Conservation (phyloP, 2,329 filamentous ascomycete genomes). For the Sclerotinia sclerotiorum region DNA sequence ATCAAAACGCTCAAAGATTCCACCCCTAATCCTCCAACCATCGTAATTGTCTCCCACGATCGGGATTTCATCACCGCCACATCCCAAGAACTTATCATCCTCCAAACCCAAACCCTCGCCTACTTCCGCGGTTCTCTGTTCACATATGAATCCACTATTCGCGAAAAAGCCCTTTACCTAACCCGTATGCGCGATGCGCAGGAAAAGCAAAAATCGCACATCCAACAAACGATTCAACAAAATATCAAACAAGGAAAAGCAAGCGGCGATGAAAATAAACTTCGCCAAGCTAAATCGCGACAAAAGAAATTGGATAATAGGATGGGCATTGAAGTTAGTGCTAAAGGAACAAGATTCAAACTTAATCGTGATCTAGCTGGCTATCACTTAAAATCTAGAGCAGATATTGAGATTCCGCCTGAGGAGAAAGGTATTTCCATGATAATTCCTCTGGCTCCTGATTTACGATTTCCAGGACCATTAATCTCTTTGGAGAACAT, state of each 20-base stretch:
- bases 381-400: constrained; percentile 57
- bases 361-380: constrained; percentile 72
- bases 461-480: constrained; percentile 72
- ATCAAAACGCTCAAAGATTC: constrained; percentile 57
- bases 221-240: constrained; percentile 73
- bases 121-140: constrained; percentile 75
- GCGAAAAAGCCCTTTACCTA: constrained; percentile 67
- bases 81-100: constrained; percentile 71
- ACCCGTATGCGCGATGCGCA: constrained; percentile 78
- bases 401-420: constrained; percentile 69
- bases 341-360: constrained; percentile 74
- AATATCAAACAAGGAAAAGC: constrained; percentile 74
- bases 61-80: constrained; percentile 76
- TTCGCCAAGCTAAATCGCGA: constrained; percentile 79
- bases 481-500: constrained; percentile 71
- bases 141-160: constrained; percentile 66
- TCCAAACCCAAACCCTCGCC: constrained; percentile 69
- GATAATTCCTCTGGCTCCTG: constrained; percentile 60
- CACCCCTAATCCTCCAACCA: constrained; percentile 57
- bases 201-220: constrained; percentile 76
- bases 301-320: constrained; percentile 84
- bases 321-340: constrained; percentile 72
- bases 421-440: constrained; percentile 60
- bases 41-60: constrained; percentile 82
- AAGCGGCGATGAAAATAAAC: constrained; percentile 79